These are phyloP conservation scores for Ceratobasidium sp. DNA, from an alignment of 1,284 basidiomycete species.

Conservation along the genomic window DNA sequence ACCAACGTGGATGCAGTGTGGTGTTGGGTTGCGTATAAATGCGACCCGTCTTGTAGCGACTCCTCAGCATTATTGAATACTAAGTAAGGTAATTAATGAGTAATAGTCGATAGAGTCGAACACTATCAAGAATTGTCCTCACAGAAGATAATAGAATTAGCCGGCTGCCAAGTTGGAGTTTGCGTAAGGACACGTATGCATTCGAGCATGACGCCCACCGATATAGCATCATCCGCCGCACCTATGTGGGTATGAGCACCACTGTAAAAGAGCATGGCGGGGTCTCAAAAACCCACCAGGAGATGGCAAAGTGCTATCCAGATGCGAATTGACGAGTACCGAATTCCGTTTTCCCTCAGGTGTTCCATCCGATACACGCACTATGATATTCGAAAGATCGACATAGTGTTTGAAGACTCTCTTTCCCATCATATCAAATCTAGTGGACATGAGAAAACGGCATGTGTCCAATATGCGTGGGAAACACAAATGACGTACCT, in stretches of 20 bases:
- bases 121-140: conserved; percentile 54
- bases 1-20: conserved; percentile 72
- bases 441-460: conserved; percentile 48
- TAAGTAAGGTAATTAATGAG: too few relatives aligned
- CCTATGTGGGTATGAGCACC: conserved; percentile 60
- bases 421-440: conserved; percentile 85
- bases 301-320: conserved; percentile 63
- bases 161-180: conserved; percentile 74
- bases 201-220: conserved; percentile 93
- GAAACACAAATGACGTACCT: conserved; percentile 58
- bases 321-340: conserved; percentile 87
- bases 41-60: conserved; percentile 92
- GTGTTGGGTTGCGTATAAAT: conserved; percentile 90
- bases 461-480: conserved; percentile 31
- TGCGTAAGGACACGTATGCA: conserved; percentile 81
- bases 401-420: conserved; percentile 92
- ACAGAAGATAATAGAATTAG: conserved; percentile 87
- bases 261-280: not conserved
- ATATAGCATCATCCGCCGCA: conserved; percentile 87
- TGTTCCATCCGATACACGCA: conserved; percentile 87
- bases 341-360: conserved; percentile 77
- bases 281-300: conserved; percentile 30
- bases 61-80: conserved; percentile 98
- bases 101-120: too few relatives aligned
- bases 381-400: conserved; percentile 85